phyloP scores from a whole-genome alignment of 176 grass and related monocot genomes.

The Phragmites australis region DNA sequence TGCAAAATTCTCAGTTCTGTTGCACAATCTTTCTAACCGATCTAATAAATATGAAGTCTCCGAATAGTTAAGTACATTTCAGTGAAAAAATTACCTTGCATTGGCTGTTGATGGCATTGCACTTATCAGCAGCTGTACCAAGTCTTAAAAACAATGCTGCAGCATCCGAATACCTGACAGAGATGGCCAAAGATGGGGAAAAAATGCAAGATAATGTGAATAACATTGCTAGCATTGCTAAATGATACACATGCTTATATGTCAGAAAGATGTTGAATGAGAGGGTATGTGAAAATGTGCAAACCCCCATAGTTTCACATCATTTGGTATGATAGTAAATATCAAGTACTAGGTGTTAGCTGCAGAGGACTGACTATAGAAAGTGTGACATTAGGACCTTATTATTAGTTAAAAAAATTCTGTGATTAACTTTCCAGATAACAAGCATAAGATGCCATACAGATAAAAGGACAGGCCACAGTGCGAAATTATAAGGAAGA shows the following conservation, averaged over 20 bases:
- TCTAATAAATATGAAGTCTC: neutral
- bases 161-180: conserved; percentile 76
- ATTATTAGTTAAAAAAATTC: neutral
- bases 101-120: conserved; percentile 92
- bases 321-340: neutral
- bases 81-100: conserved; percentile 72
- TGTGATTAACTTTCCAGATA: neutral
- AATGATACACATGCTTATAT: neutral
- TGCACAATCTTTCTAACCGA: neutral
- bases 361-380: neutral
- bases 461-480: neutral
- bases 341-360: neutral
- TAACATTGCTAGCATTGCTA: neutral
- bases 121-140: conserved; percentile 91
- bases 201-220: conserved; percentile 9
- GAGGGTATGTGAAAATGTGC: neutral
- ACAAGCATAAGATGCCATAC: neutral
- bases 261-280: neutral
- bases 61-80: conserved; percentile 16
- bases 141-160: conserved; percentile 79
- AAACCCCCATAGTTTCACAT: neutral
- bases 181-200: conserved; percentile 9
- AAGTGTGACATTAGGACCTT: neutral
- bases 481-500: conserved; percentile 11
- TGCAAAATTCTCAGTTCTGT: neutral